A percentile compares a stretch with the other conserved stretches of the same genome.
Evolutionary conservation across 257 asterid genomes (phyloP).

Genomic region (Agastache rugosa): DNA sequence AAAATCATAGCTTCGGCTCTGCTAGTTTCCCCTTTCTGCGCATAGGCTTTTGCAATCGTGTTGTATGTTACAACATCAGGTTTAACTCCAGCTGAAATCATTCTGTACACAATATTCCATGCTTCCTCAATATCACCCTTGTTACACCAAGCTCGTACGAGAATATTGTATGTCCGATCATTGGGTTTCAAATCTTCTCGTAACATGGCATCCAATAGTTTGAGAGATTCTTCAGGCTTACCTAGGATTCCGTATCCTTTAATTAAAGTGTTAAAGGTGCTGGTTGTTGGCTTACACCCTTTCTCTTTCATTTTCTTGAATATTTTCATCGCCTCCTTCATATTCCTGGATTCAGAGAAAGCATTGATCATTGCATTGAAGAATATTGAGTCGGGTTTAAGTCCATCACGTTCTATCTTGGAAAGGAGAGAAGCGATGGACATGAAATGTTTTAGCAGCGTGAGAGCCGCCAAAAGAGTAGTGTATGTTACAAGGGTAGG

Average conservation of each 20-base stretch:
- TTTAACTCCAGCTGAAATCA: constrained; percentile 69
- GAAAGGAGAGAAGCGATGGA: constrained; percentile 75
- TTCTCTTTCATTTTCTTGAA: constrained; percentile 74
- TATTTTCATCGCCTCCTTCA: constrained; percentile 79
- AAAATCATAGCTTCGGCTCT: constrained; percentile 75
- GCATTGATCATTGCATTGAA: constrained; percentile 95
- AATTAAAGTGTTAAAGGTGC: constrained; percentile 80
- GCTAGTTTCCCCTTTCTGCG: constrained; percentile 66
- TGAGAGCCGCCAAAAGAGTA: constrained; percentile 78
- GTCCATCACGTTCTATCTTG: constrained; percentile 69
- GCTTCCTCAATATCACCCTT: constrained; percentile 67
- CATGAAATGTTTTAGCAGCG: constrained; percentile 81
- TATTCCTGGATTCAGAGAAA: constrained; percentile 88
- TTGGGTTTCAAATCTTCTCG: constrained; percentile 68
- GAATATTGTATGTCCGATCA: constrained; percentile 86
- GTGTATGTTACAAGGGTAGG: constrained; percentile 94
- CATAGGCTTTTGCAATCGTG: constrained; percentile 83
- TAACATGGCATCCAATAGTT: constrained; percentile 67
- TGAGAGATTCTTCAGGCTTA: constrained; percentile 84
- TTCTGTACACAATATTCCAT: constrained; percentile 65
- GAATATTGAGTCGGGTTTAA: constrained; percentile 89
- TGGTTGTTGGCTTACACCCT: constrained; percentile 85
- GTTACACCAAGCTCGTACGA: constrained; percentile 87
- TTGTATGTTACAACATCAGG: constrained; percentile 88
- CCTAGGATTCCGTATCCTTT: constrained; percentile 88